Conservation (phyloP, 2,329 filamentous ascomycete genomes). For the Trichoderma koningiopsis region DNA sequence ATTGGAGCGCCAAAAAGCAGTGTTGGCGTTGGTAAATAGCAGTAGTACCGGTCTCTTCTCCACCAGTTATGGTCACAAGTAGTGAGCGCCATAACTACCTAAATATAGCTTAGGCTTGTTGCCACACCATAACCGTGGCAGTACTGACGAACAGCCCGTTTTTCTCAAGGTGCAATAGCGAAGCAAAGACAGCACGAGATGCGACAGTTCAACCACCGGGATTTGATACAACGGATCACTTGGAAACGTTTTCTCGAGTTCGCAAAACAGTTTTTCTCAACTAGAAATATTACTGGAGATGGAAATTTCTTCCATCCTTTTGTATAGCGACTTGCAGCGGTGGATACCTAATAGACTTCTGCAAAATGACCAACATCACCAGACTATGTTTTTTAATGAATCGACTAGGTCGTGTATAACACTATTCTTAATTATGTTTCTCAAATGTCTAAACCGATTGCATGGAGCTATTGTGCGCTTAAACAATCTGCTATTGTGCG, state of each 20-base stretch:
- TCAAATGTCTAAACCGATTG: neutral
- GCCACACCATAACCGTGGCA: neutral
- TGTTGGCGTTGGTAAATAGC: neutral
- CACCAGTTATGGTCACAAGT: neutral
- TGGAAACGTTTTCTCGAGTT: neutral
- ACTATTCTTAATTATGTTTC: neutral
- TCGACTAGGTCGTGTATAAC: neutral
- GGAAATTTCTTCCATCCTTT: neutral
- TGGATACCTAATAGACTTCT: neutral
- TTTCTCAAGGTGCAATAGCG: neutral
- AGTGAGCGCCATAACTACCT: neutral
- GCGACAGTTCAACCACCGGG: too few species aligned
- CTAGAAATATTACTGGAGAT: neutral
- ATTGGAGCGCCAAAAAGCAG: neutral
- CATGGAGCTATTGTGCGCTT: neutral
- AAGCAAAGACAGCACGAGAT: neutral
- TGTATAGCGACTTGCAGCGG: neutral
- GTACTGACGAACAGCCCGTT: neutral
- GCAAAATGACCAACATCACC: neutral
- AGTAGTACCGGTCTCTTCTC: neutral
- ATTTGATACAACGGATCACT: neutral
- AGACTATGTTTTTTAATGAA: neutral
- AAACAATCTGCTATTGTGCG: neutral
- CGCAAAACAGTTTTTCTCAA: neutral
- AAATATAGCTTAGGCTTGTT: neutral